phyloP scores from a whole-genome alignment of 345 rosid species.

The Rhodamnia argentea region DNA sequence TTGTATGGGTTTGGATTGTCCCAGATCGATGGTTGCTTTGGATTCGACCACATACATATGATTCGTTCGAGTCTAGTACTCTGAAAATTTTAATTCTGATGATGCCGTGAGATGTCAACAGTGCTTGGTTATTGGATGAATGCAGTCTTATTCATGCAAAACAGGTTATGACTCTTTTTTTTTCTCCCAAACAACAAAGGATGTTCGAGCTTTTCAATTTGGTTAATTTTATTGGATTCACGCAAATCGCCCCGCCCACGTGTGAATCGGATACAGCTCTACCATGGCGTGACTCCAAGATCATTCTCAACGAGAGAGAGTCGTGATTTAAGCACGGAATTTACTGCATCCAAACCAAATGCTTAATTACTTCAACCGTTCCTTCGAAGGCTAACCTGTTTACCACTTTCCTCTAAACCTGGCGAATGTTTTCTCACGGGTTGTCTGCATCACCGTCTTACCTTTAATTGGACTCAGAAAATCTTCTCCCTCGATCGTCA shows the following conservation, averaged over 20 bases:
- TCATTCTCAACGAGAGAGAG: not conserved
- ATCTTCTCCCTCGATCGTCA: not conserved
- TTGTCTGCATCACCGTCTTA: not conserved
- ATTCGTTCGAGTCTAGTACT: not conserved
- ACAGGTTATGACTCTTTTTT: accelerated
- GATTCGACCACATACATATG: not conserved
- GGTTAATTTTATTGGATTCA: not conserved
- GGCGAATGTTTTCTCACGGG: not conserved
- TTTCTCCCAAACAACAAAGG: too few relatives aligned
- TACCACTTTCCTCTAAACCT: not conserved
- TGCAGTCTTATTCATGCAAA: not conserved
- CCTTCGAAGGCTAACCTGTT: not conserved
- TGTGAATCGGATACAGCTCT: not conserved
- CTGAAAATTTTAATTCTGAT: not conserved
- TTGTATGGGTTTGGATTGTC: not conserved
- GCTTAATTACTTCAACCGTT: not conserved
- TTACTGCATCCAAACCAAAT: not conserved
- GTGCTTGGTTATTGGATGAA: not conserved
- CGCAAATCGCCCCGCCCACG: not conserved
- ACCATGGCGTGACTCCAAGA: not conserved
- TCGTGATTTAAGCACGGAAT: too few relatives aligned
- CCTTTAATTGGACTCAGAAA: not conserved
- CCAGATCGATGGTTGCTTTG: not conserved
- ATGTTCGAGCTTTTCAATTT: not conserved
- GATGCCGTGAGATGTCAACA: not conserved